Evolutionary conservation across 805 yeast genomes (phyloP).

Genomic region (Yamadazyma paraphyllophila): DNA sequence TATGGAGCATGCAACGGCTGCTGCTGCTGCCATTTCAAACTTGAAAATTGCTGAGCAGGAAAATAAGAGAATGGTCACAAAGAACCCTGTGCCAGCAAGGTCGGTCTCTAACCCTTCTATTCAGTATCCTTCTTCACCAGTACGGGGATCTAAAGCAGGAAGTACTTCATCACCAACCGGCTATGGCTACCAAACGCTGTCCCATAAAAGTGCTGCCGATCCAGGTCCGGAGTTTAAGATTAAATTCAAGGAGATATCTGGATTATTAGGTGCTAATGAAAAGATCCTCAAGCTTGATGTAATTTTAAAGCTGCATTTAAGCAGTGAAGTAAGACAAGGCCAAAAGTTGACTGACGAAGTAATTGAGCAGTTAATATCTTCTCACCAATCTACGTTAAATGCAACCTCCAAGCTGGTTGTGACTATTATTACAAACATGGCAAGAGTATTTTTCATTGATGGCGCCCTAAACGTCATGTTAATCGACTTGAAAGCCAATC

Average conservation of each 20-base stretch:
- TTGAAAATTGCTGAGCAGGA: neutral
- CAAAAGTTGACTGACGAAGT: slow-evolving; percentile 27
- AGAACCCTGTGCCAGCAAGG: no score
- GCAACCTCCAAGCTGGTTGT: slow-evolving; percentile 29
- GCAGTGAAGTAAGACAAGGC: slow-evolving; percentile 20
- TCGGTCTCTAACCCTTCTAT: no score
- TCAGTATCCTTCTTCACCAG: no score
- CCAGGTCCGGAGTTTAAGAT: slow-evolving; percentile 15
- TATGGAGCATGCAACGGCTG: slow-evolving; percentile 6
- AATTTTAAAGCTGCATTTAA: slow-evolving; percentile 35
- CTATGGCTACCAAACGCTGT: neutral
- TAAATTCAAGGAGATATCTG: slow-evolving; percentile 33
- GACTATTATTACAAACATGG: slow-evolving; percentile 39
- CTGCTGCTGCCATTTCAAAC: slow-evolving; percentile 7
- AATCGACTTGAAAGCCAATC: slow-evolving; percentile 42
- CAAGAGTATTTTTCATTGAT: slow-evolving; percentile 42
- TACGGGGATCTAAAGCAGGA: no score
- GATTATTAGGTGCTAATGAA: slow-evolving; percentile 30
- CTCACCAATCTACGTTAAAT: slow-evolving; percentile 17
- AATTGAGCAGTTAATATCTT: slow-evolving; percentile 32
- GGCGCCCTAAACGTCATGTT: slow-evolving; percentile 30
- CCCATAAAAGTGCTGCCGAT: neutral
- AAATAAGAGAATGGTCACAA: no score
- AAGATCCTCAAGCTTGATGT: slow-evolving; percentile 41
- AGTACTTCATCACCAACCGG: no score